phyloP scores from a whole-genome alignment of 2,329 filamentous ascomycete genomes.

The Phaeophleospora eucalypticola region DNA sequence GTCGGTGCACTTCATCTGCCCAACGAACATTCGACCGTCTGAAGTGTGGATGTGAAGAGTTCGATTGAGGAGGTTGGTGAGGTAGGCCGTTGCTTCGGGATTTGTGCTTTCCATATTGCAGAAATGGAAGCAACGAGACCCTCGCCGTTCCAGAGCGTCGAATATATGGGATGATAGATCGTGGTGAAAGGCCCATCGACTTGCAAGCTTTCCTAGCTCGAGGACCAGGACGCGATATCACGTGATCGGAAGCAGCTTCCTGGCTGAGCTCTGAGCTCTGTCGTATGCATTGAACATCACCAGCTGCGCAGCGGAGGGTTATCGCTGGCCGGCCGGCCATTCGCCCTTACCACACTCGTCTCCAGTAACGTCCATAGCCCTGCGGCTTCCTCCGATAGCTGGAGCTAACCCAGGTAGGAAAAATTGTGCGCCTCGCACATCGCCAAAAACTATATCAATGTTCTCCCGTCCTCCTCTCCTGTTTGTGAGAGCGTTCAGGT shows the following conservation, averaged over 20 bases:
- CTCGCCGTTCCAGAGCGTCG: too few relatives aligned
- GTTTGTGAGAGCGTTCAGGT: not conserved
- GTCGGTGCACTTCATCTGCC: constrained; percentile 92
- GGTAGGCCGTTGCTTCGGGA: constrained; percentile 25
- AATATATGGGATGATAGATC: not conserved
- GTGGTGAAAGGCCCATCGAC: not conserved
- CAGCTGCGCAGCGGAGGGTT: too few relatives aligned
- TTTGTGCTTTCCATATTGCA: too few relatives aligned
- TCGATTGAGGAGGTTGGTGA: constrained; percentile 46
- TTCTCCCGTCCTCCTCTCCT: too few relatives aligned
- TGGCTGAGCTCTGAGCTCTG: too few relatives aligned
- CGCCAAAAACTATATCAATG: too few relatives aligned
- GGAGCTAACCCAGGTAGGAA: not conserved
- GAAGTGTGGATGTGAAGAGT: constrained; percentile 74
- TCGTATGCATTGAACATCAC: too few relatives aligned
- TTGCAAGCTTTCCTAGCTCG: not conserved
- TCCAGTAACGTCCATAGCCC: constrained; percentile 2
- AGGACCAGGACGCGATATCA: not conserved
- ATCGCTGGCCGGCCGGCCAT: too few relatives aligned
- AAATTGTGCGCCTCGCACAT: not conserved
- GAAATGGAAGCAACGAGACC: too few relatives aligned
- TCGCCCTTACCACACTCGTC: not conserved
- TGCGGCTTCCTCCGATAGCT: constrained; percentile 6
- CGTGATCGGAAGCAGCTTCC: not conserved
- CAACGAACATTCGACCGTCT: constrained; percentile 84